Conservation (phyloP, 371 early-diverging fungal genomes). For the Mucor indicus region DNA sequence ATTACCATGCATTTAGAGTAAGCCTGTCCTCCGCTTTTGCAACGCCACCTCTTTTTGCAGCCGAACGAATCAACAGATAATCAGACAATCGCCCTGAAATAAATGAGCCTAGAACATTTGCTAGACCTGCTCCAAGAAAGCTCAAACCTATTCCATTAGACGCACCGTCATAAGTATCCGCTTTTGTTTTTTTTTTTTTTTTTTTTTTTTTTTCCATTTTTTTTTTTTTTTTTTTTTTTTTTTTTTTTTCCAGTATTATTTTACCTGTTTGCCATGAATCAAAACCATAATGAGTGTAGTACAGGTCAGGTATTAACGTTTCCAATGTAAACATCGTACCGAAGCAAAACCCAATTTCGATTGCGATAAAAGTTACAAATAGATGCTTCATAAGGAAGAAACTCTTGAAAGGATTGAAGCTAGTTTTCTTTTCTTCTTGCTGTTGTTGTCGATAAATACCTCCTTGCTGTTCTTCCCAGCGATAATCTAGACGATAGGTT, state of each 20-base stretch:
- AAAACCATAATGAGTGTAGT: conserved; percentile 30
- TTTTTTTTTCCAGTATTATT: too few species aligned
- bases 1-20: conserved; percentile 39
- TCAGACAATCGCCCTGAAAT: conserved; percentile 37
- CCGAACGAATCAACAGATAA: conserved; percentile 25
- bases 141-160: conserved; percentile 44
- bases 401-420: conserved; percentile 27
- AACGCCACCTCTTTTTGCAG: conserved; percentile 21
- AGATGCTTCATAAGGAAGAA: conserved; percentile 3
- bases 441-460: not conserved
- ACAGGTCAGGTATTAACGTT: conserved; percentile 40
- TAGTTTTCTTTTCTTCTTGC: not conserved
- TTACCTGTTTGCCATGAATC: conserved; percentile 46
- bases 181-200: too few species aligned
- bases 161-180: not conserved
- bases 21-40: conserved; percentile 39
- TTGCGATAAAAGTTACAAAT: conserved; percentile 11
- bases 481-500: conserved; percentile 55
- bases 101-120: conserved; percentile 36
- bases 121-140: conserved; percentile 41
- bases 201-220: too few species aligned
- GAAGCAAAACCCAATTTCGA: conserved; percentile 17
- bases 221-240: too few species aligned
- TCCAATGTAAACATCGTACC: conserved; percentile 43
- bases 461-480: conserved; percentile 11